A percentile compares a stretch with the other conserved stretches of the same genome.
Evolutionary conservation across 345 rosid genomes (phyloP).

Genomic region (Lepidium sativum): DNA sequence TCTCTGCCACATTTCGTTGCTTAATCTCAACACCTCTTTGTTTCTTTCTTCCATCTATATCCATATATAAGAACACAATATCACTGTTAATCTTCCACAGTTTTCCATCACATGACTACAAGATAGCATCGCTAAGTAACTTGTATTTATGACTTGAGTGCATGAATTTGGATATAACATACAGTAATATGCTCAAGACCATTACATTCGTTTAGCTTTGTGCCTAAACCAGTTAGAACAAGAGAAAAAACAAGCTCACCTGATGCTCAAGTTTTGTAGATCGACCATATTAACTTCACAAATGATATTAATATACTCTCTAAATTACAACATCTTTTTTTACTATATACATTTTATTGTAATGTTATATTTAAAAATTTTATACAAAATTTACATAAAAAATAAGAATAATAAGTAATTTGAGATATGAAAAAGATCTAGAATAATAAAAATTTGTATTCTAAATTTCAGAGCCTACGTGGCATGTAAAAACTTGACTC

Average conservation of each 20-base stretch:
- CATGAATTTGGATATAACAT: background rate
- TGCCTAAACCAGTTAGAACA: background rate
- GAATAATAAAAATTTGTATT: too few species aligned
- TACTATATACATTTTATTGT: too few species aligned
- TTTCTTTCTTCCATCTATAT: slow-evolving; percentile 97
- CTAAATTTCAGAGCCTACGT: too few species aligned
- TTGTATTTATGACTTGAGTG: background rate
- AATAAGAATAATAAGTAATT: too few species aligned
- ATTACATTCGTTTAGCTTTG: background rate
- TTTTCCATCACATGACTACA: background rate
- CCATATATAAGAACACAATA: background rate
- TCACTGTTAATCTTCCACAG: background rate
- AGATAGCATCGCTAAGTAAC: background rate
- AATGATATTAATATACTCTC: too few species aligned
- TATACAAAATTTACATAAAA: too few species aligned
- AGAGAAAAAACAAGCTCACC: slow-evolving; percentile 37
- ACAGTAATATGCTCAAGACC: background rate
- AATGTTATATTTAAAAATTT: too few species aligned
- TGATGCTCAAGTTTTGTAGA: slow-evolving; percentile 98
- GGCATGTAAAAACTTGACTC: too few species aligned
- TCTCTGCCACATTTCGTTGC: slow-evolving; percentile 94
- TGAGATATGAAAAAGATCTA: too few species aligned
- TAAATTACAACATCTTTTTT: too few species aligned
- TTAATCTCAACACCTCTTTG: slow-evolving; percentile 95
- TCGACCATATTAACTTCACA: too few species aligned